Evolutionary conservation across 1,284 basidiomycete genomes (phyloP), one percentile per base, ranked within the genome.

Genomic region (Cutaneotrichosporon arboriforme): DNA sequence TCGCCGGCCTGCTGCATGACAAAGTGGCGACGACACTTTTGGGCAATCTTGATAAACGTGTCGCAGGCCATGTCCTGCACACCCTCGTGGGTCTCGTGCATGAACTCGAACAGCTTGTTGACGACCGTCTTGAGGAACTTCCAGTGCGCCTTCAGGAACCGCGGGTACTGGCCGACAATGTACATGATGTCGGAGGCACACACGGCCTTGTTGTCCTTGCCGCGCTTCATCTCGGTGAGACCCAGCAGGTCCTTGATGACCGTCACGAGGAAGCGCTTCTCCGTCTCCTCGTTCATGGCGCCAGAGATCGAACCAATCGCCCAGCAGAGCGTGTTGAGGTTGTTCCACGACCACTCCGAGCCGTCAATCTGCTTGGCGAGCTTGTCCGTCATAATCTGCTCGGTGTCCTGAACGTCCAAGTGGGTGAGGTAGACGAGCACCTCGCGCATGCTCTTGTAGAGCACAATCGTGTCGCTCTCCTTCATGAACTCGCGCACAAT

Each of bases 11-110:
- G 96, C 72, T 96, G 91, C 86, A 97, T 94, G 56, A 98, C 92
- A 67, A 99, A 99, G 76, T 98, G 96, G 51, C 94, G 83, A 44
- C 93, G 83, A 73, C 96, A 98, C 77, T 97, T 98, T 74, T 98
- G 94, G 18, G 96, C 92, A 66, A 99, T 99, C 78, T 98, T 99
- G 80, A 98, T 97, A 77, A 98, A 99, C 0, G 96, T 99, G 75
- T 99, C 96, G 75, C 96, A 99, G 45, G 96, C 96, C 96, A 99
- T 99, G 76, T 99, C 96, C 76, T 99, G 96, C 12, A 99, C 96
- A 80, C 91, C 93, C 79, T 99, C 96, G 70, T 99, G 96, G 0
- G 91, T 97, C 78, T 98, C 96, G 77, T 99, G 96, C 93, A 98
- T 98, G 74, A 99, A 99, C 75, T 99, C 96, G 75, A 99, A 99